phyloP scores from a whole-genome alignment of 768 basidiomycete species.

The Nidularia pulvinata region DNA sequence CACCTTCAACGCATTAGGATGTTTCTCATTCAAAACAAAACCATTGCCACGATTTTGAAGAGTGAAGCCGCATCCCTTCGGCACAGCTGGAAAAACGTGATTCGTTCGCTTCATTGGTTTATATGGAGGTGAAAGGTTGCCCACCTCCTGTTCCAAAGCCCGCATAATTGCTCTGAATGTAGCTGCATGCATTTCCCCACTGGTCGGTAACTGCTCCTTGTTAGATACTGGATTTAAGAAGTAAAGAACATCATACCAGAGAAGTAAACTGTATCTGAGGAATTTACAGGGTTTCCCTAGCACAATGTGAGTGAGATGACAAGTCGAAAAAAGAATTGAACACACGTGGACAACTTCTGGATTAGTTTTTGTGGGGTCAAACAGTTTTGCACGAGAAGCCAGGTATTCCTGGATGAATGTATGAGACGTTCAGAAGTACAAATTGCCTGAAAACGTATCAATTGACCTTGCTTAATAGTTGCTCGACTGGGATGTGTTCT shows the following conservation, averaged over 20 bases:
- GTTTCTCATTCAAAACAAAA: constrained; percentile 77
- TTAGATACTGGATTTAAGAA: background rate
- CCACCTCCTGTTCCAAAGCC: constrained; percentile 90
- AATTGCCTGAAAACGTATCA: background rate
- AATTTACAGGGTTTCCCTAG: constrained; percentile 80
- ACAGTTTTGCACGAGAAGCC: constrained; percentile 72
- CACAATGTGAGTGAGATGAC: too few relatives aligned
- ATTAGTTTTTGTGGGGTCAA: constrained; percentile 68
- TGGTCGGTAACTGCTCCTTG: constrained; percentile 66
- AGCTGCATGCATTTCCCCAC: constrained; percentile 90
- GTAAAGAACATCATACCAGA: constrained; percentile 45
- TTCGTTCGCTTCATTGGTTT: too few relatives aligned
- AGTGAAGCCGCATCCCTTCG: constrained; percentile 94
- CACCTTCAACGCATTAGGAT: constrained; percentile 85
- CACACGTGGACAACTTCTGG: constrained; percentile 67
- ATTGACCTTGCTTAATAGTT: constrained; percentile 81
- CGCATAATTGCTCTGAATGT: constrained; percentile 87
- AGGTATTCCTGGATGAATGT: constrained; percentile 70
- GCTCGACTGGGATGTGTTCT: constrained; percentile 72
- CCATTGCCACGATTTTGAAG: constrained; percentile 92
- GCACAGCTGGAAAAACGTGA: constrained; percentile 57
- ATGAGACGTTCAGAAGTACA: background rate
- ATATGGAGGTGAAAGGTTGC: background rate
- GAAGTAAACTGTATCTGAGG: constrained; percentile 96
- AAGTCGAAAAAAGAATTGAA: background rate